Conservation (phyloP, 148 eudicot species). For the Beta vulgaris region DNA sequence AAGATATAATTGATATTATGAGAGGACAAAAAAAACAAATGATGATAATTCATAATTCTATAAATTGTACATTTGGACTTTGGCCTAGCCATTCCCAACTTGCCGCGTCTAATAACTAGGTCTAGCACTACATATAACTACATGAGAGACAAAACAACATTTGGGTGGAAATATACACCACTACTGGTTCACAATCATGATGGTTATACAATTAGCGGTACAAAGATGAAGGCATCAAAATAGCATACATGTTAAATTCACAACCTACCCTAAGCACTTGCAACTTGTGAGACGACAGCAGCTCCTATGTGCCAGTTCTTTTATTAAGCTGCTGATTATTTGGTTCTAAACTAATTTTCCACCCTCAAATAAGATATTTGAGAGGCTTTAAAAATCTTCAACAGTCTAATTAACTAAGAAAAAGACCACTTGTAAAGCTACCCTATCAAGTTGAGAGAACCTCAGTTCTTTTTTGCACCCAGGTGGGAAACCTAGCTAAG, state of each 20-base stretch:
- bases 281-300: not conserved
- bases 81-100: too few relatives aligned
- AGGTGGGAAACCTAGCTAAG: constrained; percentile 18
- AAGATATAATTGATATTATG: too few relatives aligned
- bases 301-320: not conserved
- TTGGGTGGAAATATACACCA: not conserved
- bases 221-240: not conserved
- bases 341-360: constrained; percentile 3
- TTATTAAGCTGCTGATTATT: constrained; percentile 18
- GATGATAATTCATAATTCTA: too few relatives aligned
- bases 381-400: not conserved
- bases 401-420: not conserved
- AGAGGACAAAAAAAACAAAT: too few relatives aligned
- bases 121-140: too few relatives aligned
- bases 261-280: not conserved
- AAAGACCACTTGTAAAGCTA: constrained; percentile 4
- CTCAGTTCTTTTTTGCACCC: not conserved
- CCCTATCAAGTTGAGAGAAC: constrained; percentile 4
- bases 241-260: not conserved
- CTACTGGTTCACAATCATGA: not conserved
- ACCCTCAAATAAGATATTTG: constrained; percentile 23
- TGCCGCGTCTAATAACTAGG: too few relatives aligned
- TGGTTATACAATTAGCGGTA: not conserved
- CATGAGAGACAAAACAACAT: not conserved
- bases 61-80: too few relatives aligned